Conservation (phyloP, 179 eudicot genomes). For the Gypsophila paniculata region DNA sequence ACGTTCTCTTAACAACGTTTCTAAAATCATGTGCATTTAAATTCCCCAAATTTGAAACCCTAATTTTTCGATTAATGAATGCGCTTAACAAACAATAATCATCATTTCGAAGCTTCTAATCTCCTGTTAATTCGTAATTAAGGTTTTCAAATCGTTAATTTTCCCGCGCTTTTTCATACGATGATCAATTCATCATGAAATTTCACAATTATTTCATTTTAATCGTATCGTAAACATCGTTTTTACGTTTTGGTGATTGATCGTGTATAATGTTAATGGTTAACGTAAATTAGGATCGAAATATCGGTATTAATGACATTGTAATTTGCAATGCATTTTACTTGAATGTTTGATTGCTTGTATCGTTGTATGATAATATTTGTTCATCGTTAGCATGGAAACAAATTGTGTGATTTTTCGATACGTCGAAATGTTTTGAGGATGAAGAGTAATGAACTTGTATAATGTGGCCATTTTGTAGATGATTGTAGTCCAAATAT, state of each 20-base stretch:
- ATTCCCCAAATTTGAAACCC: constrained; percentile 15
- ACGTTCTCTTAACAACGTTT: constrained; percentile 11
- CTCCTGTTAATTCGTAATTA: not conserved
- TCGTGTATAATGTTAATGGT: not conserved
- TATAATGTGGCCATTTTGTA: not conserved
- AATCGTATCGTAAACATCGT: not conserved
- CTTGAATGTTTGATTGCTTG: constrained; percentile 9
- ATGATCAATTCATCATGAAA: not conserved
- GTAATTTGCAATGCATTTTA: not conserved
- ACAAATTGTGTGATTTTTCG: not conserved
- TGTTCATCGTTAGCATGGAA: not conserved
- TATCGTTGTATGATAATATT: not conserved
- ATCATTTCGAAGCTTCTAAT: not conserved
- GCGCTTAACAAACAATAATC: not conserved
- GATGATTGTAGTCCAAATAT: not conserved
- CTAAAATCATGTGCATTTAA: not conserved
- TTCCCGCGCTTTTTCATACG: constrained; percentile 11
- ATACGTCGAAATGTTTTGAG: not conserved
- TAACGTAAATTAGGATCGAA: not conserved
- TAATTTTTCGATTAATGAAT: not conserved
- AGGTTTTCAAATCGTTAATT: not conserved
- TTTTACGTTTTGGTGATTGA: not conserved
- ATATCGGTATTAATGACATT: too few species aligned
- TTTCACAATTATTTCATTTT: not conserved
- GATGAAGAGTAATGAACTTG: not conserved